These are phyloP conservation scores for Scheffersomyces coipomensis DNA, from an alignment of 805 yeast species.

Conservation along the genomic window DNA sequence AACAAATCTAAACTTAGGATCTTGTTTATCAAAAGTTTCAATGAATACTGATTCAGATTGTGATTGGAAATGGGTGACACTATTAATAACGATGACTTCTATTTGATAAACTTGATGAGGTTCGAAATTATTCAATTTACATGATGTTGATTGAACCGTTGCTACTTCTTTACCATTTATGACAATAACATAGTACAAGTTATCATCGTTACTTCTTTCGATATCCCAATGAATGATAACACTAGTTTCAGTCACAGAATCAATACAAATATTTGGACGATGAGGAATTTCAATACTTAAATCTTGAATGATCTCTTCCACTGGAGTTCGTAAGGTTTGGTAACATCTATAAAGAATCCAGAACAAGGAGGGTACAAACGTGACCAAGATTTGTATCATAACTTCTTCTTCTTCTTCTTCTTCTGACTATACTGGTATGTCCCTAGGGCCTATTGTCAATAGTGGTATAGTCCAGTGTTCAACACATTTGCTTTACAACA, in stretches of 20 bases:
- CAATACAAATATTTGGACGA: conserved; percentile 54
- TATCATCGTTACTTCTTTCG: conserved; percentile 25
- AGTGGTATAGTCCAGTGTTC: too few relatives aligned
- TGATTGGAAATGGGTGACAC: conserved; percentile 31
- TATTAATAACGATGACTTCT: conserved; percentile 36
- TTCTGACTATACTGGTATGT: too few relatives aligned
- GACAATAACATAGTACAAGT: conserved; percentile 28
- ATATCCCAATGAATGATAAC: conserved; percentile 59
- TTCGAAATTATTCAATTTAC: conserved; percentile 29
- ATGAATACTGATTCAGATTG: conserved; percentile 32
- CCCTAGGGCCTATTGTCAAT: too few relatives aligned
- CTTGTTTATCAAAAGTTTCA: conserved; percentile 18
- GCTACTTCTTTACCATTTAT: conserved; percentile 37
- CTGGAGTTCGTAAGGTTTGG: conserved; percentile 41
- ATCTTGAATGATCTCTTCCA: conserved; percentile 43
- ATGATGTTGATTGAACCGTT: conserved; percentile 31
- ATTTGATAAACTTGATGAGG: conserved; percentile 29
- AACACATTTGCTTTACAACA: too few relatives aligned
- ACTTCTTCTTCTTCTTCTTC: too few relatives aligned
- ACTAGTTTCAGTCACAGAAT: conserved; percentile 44
- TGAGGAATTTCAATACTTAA: conserved; percentile 56
- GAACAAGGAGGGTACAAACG: conserved; percentile 31
- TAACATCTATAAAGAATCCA: conserved; percentile 42
- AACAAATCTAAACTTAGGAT: conserved; percentile 4
- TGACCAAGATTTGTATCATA: conserved; percentile 34